Evolutionary conservation across 1,139 yeast genomes (phyloP).

Genomic region (Debaryomyces sp.): DNA sequence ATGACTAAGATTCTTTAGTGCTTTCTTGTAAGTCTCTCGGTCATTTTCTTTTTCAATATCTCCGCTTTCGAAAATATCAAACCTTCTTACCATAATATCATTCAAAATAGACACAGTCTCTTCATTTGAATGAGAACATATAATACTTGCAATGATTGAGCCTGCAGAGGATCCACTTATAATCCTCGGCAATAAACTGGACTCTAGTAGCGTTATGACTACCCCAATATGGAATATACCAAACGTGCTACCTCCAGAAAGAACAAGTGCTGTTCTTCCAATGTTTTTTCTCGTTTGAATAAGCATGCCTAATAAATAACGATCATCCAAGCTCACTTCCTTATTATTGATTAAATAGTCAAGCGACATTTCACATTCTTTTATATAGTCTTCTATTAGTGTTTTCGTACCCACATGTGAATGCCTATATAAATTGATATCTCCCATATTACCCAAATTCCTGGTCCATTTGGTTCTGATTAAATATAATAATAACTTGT

Average conservation of each 20-base stretch:
- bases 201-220: constrained; percentile 72
- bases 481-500: constrained; percentile 63
- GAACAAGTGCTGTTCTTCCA: constrained; percentile 89
- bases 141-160: constrained; percentile 86
- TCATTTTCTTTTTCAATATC: constrained; percentile 31
- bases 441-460: constrained; percentile 87
- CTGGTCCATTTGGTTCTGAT: constrained; percentile 86
- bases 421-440: constrained; percentile 72
- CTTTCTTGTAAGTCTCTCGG: constrained; percentile 39
- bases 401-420: constrained; percentile 85
- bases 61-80: constrained; percentile 63
- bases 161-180: constrained; percentile 98
- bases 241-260: constrained; percentile 95
- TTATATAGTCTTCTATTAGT: constrained; percentile 78
- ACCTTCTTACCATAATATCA: constrained; percentile 57
- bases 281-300: constrained; percentile 88
- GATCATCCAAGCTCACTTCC: constrained; percentile 61
- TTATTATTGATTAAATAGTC: constrained; percentile 46
- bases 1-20: constrained; percentile 45
- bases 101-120: constrained; percentile 64
- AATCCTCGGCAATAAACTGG: constrained; percentile 78
- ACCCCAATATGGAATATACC: constrained; percentile 95
- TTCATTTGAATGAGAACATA: constrained; percentile 78
- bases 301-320: constrained; percentile 72
- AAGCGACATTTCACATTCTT: constrained; percentile 72